A percentile compares a stretch with the other conserved stretches of the same genome.
These are phyloP conservation scores for Chiua virens DNA, from an alignment of 768 basidiomycete species.

Conservation along the genomic window DNA sequence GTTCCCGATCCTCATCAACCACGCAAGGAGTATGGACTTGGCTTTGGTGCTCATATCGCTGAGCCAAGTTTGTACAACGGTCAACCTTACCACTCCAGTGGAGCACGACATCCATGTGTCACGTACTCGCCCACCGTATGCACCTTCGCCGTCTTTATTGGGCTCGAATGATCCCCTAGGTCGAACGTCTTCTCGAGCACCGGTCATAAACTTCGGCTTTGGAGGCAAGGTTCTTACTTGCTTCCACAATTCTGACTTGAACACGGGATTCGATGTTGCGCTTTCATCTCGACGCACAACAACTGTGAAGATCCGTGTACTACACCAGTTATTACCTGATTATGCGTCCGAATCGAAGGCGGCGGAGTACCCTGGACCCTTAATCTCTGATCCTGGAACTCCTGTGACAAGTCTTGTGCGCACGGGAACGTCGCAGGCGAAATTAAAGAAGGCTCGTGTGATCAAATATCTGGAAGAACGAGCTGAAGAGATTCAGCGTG, in stretches of 20 bases:
- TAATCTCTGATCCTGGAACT: constrained; percentile 74
- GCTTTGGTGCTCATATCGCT: constrained; percentile 15
- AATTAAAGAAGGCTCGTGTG: constrained; percentile 82
- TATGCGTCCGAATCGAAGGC: constrained; percentile 55
- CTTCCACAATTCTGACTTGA: constrained; percentile 73
- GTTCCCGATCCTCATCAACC: constrained; percentile 13
- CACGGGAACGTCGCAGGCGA: constrained; percentile 56
- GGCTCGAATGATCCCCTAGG: constrained; percentile 83
- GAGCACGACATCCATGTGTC: constrained; percentile 30
- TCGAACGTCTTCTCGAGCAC: constrained; percentile 68
- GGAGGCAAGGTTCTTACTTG: constrained; percentile 90
- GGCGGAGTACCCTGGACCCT: constrained; percentile 79
- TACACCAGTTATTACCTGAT: constrained; percentile 72
- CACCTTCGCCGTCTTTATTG: constrained; percentile 80
- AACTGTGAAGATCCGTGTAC: constrained; percentile 61
- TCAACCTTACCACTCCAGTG: constrained; percentile 16
- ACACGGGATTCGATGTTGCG: constrained; percentile 76
- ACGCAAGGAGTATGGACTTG: constrained; percentile 31
- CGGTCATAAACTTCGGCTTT: constrained; percentile 88
- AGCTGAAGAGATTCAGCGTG: constrained; percentile 73
- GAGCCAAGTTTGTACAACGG: constrained; percentile 18
- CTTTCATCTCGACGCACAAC: constrained; percentile 70
- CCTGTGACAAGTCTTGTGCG: constrained; percentile 69
- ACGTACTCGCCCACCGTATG: constrained; percentile 57
- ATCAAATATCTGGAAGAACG: constrained; percentile 75